These are phyloP conservation scores for Arctostaphylos glauca DNA, from an alignment of 148 eudicot species.

Conservation along the genomic window DNA sequence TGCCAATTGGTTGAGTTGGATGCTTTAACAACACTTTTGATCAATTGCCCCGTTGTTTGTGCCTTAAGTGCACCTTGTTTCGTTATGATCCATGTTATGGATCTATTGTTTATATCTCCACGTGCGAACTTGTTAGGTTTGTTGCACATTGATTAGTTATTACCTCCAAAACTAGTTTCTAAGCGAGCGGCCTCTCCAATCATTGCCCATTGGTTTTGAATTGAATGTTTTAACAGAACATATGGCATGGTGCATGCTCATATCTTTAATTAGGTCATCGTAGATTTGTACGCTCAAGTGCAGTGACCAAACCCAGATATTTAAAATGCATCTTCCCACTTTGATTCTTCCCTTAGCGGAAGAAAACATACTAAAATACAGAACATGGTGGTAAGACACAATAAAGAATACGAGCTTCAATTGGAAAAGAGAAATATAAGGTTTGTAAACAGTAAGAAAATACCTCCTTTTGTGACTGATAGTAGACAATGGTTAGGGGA, in stretches of 20 bases:
- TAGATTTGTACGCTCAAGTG: background rate
- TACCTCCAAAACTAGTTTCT: no score
- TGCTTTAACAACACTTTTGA: no score
- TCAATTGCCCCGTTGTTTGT: no score
- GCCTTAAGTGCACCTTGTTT: no score
- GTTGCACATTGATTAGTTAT: no score
- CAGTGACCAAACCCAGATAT: background rate
- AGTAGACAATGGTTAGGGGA: conserved; percentile 50
- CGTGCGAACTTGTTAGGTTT: no score
- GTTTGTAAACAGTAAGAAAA: background rate
- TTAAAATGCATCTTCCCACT: background rate
- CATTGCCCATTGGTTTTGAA: background rate
- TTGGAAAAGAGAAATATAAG: background rate
- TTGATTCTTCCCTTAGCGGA: background rate
- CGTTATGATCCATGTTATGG: no score
- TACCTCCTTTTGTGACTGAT: conserved; percentile 93
- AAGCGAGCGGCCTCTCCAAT: no score
- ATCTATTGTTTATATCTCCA: no score
- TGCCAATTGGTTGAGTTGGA: no score
- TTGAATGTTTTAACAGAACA: background rate
- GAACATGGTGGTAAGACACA: background rate
- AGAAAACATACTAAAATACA: background rate
- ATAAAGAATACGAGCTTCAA: background rate
- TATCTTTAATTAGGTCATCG: background rate
- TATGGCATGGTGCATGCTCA: background rate